Evolutionary conservation across 2,329 filamentous ascomycete genomes (phyloP).

Genomic region (Venturia nashicola): DNA sequence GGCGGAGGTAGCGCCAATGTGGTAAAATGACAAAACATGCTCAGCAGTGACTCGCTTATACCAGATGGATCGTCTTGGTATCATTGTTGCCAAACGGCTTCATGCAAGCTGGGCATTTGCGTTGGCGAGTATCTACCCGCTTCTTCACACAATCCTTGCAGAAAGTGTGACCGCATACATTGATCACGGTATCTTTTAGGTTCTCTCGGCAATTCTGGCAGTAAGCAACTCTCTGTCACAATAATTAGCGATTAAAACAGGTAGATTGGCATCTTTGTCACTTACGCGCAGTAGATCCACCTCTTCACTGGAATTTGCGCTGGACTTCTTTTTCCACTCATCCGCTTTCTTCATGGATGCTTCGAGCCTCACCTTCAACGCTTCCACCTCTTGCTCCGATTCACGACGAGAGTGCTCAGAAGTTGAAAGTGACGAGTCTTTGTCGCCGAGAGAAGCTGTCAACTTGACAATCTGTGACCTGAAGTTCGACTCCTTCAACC

Average conservation of each 20-base stretch:
- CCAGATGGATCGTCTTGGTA: conserved; percentile 10
- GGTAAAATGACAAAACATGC: not conserved
- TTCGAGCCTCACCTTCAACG: conserved; percentile 63
- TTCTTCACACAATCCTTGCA: conserved; percentile 86
- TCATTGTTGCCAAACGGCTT: conserved; percentile 86
- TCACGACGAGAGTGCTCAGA: conserved; percentile 51
- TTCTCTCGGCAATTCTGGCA: conserved; percentile 88
- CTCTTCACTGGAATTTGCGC: conserved; percentile 69
- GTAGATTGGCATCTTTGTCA: conserved; percentile 18
- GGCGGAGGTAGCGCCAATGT: not conserved
- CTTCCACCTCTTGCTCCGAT: conserved; percentile 62
- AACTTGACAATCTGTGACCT: conserved; percentile 68
- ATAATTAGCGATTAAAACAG: conserved; percentile 21
- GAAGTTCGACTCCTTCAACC: conserved; percentile 30
- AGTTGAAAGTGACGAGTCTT: conserved; percentile 56
- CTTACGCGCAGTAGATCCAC: conserved; percentile 78
- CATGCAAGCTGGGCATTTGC: conserved; percentile 92
- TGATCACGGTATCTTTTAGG: conserved; percentile 88
- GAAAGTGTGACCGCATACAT: conserved; percentile 90
- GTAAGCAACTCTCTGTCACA: conserved; percentile 55
- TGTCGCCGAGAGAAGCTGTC: conserved; percentile 59
- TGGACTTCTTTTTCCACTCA: conserved; percentile 69
- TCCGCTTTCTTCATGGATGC: conserved; percentile 74
- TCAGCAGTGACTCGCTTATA: not conserved
- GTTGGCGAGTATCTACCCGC: conserved; percentile 74